Conservation (phyloP, 805 yeast genomes). For the Ogataea ramenticola region DNA sequence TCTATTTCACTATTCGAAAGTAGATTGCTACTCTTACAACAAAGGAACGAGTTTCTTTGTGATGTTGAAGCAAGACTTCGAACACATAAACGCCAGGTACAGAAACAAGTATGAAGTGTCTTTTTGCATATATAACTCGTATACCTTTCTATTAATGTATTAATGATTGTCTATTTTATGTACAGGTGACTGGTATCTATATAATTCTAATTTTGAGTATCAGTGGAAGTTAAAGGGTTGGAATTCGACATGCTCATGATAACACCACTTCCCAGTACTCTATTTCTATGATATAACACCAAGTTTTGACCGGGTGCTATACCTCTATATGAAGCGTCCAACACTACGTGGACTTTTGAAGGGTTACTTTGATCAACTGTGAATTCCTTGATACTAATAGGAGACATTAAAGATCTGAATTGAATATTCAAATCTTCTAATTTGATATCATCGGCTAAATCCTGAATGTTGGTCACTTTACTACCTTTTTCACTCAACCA, state of each 20-base stretch:
- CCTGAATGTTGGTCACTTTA: not conserved
- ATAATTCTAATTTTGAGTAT: not conserved
- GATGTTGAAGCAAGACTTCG: slow-evolving; percentile 5
- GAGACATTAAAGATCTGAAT: slow-evolving; percentile 66
- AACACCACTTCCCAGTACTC: slow-evolving; percentile 61
- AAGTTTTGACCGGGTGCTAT: slow-evolving; percentile 87
- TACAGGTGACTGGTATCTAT: slow-evolving; percentile 1
- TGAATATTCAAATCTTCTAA: slow-evolving; percentile 41
- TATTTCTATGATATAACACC: slow-evolving; percentile 60
- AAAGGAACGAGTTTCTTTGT: slow-evolving; percentile 10
- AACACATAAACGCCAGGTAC: not conserved
- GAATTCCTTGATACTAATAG: slow-evolving; percentile 26
- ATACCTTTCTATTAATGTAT: no score
- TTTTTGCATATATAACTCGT: no score
- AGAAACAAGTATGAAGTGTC: no score
- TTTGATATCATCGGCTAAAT: slow-evolving; percentile 4
- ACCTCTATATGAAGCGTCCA: slow-evolving; percentile 51
- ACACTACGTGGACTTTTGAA: slow-evolving; percentile 24
- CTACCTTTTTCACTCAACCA: slow-evolving; percentile 34
- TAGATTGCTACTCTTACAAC: slow-evolving; percentile 11
- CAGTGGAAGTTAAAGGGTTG: not conserved
- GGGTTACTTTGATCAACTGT: slow-evolving; percentile 6
- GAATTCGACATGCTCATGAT: slow-evolving; percentile 16
- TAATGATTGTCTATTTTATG: no score
- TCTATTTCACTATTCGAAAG: slow-evolving; percentile 11